These are phyloP conservation scores for Suillus cothurnatus DNA, from an alignment of 768 basidiomycete species.

Conservation along the genomic window DNA sequence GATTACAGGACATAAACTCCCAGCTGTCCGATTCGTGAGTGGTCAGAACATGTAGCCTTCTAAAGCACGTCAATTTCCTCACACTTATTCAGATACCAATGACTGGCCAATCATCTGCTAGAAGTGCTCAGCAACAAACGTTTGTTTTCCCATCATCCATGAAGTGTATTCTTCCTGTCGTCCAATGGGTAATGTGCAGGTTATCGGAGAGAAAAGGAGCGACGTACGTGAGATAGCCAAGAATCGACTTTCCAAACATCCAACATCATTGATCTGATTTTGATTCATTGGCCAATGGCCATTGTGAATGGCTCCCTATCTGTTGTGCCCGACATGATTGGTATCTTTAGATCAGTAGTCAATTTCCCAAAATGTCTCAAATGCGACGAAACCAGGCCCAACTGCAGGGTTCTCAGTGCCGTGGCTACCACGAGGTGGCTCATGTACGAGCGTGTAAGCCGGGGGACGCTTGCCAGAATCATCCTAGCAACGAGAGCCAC, in stretches of 20 bases:
- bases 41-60: background rate
- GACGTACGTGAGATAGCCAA: background rate
- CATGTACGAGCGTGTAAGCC: constrained; percentile 14
- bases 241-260: background rate
- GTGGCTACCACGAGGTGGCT: constrained; percentile 1
- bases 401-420: background rate
- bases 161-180: background rate
- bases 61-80: background rate
- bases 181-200: background rate
- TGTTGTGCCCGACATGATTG: background rate
- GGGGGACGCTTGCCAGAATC: constrained; percentile 13
- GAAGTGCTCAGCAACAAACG: background rate
- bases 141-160: background rate
- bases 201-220: background rate
- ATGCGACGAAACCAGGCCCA: background rate
- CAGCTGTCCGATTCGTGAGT: background rate
- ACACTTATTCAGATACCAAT: background rate
- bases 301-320: background rate
- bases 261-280: background rate
- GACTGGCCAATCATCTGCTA: background rate
- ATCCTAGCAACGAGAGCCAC: constrained; percentile 11
- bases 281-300: too few species aligned
- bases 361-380: background rate
- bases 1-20: background rate
- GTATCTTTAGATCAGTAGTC: background rate